Base-by-base conservation (phyloP, 2,329 filamentous ascomycete genomes). In the Pochonia chlamydosporia region DNA sequence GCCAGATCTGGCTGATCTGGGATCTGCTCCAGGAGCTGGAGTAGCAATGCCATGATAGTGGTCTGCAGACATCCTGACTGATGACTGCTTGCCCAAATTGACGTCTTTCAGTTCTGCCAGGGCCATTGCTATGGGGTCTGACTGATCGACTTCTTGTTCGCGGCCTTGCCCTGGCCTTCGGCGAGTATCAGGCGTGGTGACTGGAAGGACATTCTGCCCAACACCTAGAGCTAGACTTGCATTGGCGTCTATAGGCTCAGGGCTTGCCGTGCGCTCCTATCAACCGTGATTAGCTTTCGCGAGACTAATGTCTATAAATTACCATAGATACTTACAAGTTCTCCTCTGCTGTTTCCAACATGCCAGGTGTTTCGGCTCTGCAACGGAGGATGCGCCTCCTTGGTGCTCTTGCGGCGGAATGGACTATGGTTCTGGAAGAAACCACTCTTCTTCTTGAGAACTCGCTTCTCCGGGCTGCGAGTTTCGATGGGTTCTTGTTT, bases 381-480 rank as follows among this genome's bases (percentile, higher is more conserved):
- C 1, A 66, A 55, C 5, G 69, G 58, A 11, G 63, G 51, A 39
- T 73, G 70, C 3, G 73, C 59, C 39, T 89, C 88, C 59, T 89
- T 91, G 46, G 85, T 89, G 63, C 91, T 96, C 79, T 95, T 96
- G 47, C 92, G 82, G 26, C 91, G 79, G 72, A 99, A 99, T 0
- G 92, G 92, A 54, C 87, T 92, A 61, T 92, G 87, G 57, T 89
- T 90, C 63, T 91, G 89, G 70, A 99, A 95, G 68, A 97, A 96
- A 1, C 88, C 87, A 50, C 88, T 95, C 69, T 79, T 84, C 65
- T 81, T 81, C 68, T 84, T 83, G 45, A 77, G 74, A 14, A 89
- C 72, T 40, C 82, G 76, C 60, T 84, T 89, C 13, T 89, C 83
- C 11, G 80, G 76, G 10, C 69, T 73, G 37, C 71, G 65, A 1